Evolutionary conservation across 2,329 filamentous ascomycete genomes (phyloP), one percentile per base, ranked within the genome.

Genomic region (Waltergamsia citrina): DNA sequence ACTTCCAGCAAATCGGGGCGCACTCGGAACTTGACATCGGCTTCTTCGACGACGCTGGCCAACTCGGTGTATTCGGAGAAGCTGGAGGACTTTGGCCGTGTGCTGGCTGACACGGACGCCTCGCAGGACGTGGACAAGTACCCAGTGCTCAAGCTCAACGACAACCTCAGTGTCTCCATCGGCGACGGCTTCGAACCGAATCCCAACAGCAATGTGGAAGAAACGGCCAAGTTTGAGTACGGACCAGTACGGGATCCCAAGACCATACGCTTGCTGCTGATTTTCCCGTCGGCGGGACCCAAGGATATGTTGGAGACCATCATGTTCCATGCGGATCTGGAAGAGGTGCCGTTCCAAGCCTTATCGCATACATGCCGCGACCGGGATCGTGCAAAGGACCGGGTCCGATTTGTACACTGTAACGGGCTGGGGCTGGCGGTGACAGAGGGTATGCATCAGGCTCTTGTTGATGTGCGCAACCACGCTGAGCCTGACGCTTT

Each of bases 331-430:
- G 41, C 41, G 20, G 41, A 41, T 33, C 36, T 41, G 19, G 27
- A 41, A 16, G 41, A 43, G 38, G 36, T 41, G 9, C 41, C 41
- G 14, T 43, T 35, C 37, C 41, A 41, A 24, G 39, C 39, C 22
- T 33, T 43, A 7, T 39, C 35, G 25, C 38, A 41, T 27, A 35
- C 37, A 9, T 26, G 27, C 11, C 23, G 18, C 17, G 38, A 41
- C 9, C n/a, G n/a, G n/a, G n/a, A n/a, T n/a, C n/a, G n/a, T n/a
- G n/a, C n/a, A n/a, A 29, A 30, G 19, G 20, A 11, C 11, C 22
- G 21, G 10, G 23, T 30, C 21, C 18, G 23, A 18, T 19, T n/a
- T 7, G 33, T 43, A 33, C 41, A 41, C 33, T 33, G 37, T 36
- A 43, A 43, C 28, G 41, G 41, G n/a, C 34, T 35, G 19, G 23